A percentile compares a stretch with the other conserved stretches of the same genome.
These are phyloP conservation scores for Microdochium paspali DNA, from an alignment of 2,329 filamentous ascomycete genomes.

Conservation along the genomic window DNA sequence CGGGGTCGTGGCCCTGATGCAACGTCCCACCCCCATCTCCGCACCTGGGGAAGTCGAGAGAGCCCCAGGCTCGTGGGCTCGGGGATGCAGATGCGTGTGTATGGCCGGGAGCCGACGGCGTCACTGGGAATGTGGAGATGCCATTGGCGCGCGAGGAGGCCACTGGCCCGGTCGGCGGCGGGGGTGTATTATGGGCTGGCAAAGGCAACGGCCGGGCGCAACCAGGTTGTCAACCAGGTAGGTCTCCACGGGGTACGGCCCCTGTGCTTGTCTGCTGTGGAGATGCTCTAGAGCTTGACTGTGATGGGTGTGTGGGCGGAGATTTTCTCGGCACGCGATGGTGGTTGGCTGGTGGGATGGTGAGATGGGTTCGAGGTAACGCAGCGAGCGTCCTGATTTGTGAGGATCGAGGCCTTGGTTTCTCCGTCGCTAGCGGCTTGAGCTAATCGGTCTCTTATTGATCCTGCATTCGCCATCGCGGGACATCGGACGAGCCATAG, in stretches of 20 bases:
- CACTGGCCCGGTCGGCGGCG: background rate
- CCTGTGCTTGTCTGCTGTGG: background rate
- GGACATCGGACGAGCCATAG: too few relatives aligned
- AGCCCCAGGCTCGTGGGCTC: background rate
- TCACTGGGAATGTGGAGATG: background rate
- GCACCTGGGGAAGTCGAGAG: background rate
- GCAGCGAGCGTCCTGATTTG: background rate
- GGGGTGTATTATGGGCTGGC: background rate
- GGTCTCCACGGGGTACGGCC: background rate
- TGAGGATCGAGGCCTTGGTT: too few relatives aligned
- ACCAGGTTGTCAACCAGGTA: background rate
- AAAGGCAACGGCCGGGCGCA: background rate
- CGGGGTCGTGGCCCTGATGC: background rate
- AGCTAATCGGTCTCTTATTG: too few relatives aligned
- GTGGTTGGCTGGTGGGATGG: background rate
- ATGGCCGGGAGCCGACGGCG: background rate
- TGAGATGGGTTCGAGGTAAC: background rate
- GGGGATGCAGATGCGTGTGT: background rate
- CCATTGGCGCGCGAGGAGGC: background rate
- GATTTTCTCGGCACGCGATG: background rate
- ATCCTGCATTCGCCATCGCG: too few relatives aligned
- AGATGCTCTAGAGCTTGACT: too few relatives aligned
- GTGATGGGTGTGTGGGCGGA: background rate
- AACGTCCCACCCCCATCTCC: background rate
- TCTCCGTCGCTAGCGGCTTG: too few relatives aligned